Base-by-base conservation (phyloP, 495 filamentous ascomycete genomes). In the Daldinia concentrica region DNA sequence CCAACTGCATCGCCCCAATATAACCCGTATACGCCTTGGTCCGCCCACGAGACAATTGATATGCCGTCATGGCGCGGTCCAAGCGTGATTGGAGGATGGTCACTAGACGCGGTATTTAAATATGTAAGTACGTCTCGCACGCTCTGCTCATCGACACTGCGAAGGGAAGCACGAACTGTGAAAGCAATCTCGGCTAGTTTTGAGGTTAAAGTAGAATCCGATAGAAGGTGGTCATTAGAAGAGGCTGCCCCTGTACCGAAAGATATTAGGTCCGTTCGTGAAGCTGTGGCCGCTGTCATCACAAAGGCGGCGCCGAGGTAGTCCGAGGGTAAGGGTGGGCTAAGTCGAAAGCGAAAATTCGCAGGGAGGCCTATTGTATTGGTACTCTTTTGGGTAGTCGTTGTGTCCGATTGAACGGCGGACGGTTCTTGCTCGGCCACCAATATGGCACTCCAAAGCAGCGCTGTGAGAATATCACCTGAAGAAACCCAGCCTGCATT, bases 41-140 rank as follows among this genome's bases (percentile, higher is more conserved):
- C 75, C 4, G 77, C 77, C 75, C 77, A 78, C 6, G 82, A 81
- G 88, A 93, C 81, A 88, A 93, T 30, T 82, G 91, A 90, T 85
- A 92, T 15, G 85, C 84, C 26, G 82, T 87, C 62, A 82, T 84
- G 17, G 84, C 87, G 39, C 88, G 76, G 36, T 82, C 88, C 39
- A 78, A 86, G 22, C 11, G 61, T 68, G 7, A 78, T 65, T 17
- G 54, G 58, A 11, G 62, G 54, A 50, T 72, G 59, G 6, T 61
- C 29, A 4, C 52, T 29, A 4, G 60, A 8, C 0, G 36, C 39
- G 6, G 34, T 30, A 43, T 73, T 52, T 52, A 76, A 55, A 24
- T 68, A 76, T 19, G 30, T 27, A 1, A 78, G 41, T 0, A 73
- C 39, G 17, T 66, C 54, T 24, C 62, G 65, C 34, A 76, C 68